Evolutionary conservation across 148 eudicot genomes (phyloP).

Genomic region (Amaranthus hypochondriacus): DNA sequence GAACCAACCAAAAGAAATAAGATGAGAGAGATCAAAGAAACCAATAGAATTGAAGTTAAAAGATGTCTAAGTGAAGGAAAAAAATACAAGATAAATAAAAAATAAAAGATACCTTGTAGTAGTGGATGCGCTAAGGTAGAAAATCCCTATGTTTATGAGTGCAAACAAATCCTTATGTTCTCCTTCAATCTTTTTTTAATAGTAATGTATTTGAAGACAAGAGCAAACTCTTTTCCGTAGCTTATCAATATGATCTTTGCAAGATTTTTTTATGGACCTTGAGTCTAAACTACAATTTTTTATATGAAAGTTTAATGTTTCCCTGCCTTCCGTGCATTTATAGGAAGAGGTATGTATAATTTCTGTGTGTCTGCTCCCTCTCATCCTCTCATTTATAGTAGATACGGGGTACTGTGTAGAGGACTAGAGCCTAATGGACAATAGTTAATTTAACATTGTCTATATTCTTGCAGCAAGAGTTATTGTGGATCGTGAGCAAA

Average conservation of each 20-base stretch:
- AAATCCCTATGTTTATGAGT: too few relatives aligned
- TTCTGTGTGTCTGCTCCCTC: not conserved
- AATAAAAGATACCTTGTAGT: too few relatives aligned
- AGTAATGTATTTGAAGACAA: not conserved
- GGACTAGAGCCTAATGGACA: too few relatives aligned
- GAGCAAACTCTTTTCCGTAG: not conserved
- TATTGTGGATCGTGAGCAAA: constrained; percentile 72
- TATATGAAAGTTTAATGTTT: not conserved
- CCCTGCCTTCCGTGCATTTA: not conserved
- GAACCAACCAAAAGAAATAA: too few relatives aligned
- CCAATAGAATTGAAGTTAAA: too few relatives aligned
- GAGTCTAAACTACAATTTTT: not conserved
- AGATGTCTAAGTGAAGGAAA: too few relatives aligned
- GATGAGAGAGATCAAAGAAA: too few relatives aligned
- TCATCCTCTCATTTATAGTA: not conserved
- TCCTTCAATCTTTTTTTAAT: too few relatives aligned
- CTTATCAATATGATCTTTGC: not conserved
- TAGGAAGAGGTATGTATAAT: not conserved
- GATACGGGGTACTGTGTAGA: too few relatives aligned
- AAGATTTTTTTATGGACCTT: not conserved
- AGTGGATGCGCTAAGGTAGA: too few relatives aligned
- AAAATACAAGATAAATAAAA: too few relatives aligned
- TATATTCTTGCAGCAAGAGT: constrained; percentile 59
- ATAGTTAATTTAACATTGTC: not conserved
- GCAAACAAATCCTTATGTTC: too few relatives aligned